Evolutionary conservation across 495 filamentous ascomycete genomes (phyloP).

Genomic region (Aspergillus cavernicola): DNA sequence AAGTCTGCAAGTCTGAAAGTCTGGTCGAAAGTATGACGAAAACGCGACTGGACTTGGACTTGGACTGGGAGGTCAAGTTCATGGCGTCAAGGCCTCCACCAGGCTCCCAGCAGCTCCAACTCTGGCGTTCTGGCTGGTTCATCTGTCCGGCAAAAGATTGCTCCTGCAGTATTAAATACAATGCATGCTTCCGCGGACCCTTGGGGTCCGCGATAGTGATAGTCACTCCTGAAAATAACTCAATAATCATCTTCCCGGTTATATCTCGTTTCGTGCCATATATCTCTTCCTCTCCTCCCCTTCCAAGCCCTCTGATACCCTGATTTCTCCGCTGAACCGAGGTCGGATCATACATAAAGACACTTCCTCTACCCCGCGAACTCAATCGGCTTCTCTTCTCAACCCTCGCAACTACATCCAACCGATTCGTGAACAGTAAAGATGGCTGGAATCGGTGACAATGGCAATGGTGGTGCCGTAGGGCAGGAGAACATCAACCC

Average conservation of each 20-base stretch:
- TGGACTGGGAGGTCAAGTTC: no score
- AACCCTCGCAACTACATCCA: background rate
- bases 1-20: background rate
- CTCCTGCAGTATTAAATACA: conserved; percentile 7
- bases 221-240: background rate
- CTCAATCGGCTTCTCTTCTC: background rate
- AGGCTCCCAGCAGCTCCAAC: background rate
- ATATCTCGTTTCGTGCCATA: conserved; percentile 3
- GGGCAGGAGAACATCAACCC: conserved; percentile 83
- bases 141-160: conserved; percentile 14
- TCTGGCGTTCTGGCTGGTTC: conserved; percentile 11
- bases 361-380: conserved; percentile 11
- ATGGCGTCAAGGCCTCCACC: conserved; percentile 15
- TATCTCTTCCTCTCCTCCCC: background rate
- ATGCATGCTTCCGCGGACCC: conserved; percentile 5
- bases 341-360: conserved; percentile 17
- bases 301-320: conserved; percentile 6
- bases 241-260: background rate
- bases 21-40: conserved; percentile 8
- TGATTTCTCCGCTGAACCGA: conserved; percentile 31
- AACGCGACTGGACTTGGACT: no score
- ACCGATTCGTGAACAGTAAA: conserved; percentile 15
- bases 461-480: conserved; percentile 31
- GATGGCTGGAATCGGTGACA: conserved; percentile 40
- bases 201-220: background rate